Evolutionary conservation across 2,329 filamentous ascomycete species (phyloP).

Genomic region (Calonectria hawksworthii): DNA sequence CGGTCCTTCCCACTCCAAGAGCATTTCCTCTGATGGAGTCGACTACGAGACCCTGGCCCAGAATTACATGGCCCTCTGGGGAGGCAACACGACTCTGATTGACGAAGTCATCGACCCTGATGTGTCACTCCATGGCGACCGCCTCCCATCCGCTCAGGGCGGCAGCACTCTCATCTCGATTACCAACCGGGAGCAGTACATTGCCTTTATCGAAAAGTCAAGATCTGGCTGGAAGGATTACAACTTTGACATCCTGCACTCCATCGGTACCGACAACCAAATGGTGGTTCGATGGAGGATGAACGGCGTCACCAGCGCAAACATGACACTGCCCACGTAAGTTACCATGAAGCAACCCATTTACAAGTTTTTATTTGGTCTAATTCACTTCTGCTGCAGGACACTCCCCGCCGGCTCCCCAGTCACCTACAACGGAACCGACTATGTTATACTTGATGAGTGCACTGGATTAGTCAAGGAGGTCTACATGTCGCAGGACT

Average conservation of each 20-base stretch:
- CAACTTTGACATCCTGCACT: slow-evolving; percentile 5
- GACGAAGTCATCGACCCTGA: slow-evolving; percentile 14
- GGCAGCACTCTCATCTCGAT: neutral
- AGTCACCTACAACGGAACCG: slow-evolving; percentile 19
- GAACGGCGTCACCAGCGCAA: slow-evolving; percentile 13
- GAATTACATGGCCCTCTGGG: slow-evolving; percentile 16
- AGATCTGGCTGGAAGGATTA: slow-evolving; percentile 14
- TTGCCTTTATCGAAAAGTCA: slow-evolving; percentile 9
- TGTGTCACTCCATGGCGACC: neutral
- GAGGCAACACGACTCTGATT: neutral
- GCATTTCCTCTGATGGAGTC: neutral
- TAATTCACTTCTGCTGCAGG: neutral
- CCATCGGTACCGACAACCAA: neutral
- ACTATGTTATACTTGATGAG: slow-evolving; percentile 6
- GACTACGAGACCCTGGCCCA: neutral
- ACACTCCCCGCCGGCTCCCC: neutral
- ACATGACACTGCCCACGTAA: slow-evolving; percentile 18
- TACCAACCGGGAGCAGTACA: slow-evolving; percentile 3
- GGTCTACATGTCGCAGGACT: slow-evolving; percentile 21
- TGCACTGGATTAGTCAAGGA: slow-evolving; percentile 22
- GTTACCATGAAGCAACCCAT: neutral
- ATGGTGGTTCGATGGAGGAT: slow-evolving; percentile 14
- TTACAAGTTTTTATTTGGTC: neutral
- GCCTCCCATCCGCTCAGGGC: neutral
- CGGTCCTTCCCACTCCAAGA: neutral